Conservation (phyloP, 495 filamentous ascomycete species). For the Aspergillus panamensis region DNA sequence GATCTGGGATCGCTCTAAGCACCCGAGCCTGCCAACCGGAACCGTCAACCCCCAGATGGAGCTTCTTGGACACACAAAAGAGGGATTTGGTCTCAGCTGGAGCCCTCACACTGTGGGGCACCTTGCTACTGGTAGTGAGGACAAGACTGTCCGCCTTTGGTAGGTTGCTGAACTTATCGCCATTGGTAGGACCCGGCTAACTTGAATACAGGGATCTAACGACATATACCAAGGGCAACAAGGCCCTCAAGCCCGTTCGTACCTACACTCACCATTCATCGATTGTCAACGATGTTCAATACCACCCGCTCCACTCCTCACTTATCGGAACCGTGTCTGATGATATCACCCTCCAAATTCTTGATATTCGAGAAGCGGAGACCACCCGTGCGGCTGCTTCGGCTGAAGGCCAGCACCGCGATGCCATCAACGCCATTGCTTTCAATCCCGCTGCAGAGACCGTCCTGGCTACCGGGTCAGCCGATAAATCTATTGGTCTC, state of each 20-base stretch:
- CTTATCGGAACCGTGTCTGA: constrained; percentile 94
- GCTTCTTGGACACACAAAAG: constrained; percentile 76
- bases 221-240: constrained; percentile 64
- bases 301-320: constrained; percentile 76
- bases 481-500: constrained; percentile 88
- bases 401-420: constrained; percentile 68
- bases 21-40: constrained; percentile 67
- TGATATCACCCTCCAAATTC: constrained; percentile 86
- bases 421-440: constrained; percentile 90
- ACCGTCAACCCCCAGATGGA: constrained; percentile 77
- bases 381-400: constrained; percentile 59
- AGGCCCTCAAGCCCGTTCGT: constrained; percentile 60
- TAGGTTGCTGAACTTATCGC: constrained; percentile 35
- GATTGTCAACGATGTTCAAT: constrained; percentile 94
- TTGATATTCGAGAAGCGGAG: constrained; percentile 72
- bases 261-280: constrained; percentile 86
- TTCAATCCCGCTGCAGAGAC: constrained; percentile 89
- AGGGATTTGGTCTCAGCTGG: constrained; percentile 96
- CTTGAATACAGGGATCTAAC: constrained; percentile 64
- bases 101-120: constrained; percentile 78
- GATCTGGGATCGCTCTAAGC: constrained; percentile 95
- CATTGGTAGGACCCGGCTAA: not conserved
- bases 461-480: constrained; percentile 85
- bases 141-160: constrained; percentile 88
- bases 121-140: constrained; percentile 85